Base-by-base conservation (phyloP, 495 filamentous ascomycete species). In the Daldinia loculata region DNA sequence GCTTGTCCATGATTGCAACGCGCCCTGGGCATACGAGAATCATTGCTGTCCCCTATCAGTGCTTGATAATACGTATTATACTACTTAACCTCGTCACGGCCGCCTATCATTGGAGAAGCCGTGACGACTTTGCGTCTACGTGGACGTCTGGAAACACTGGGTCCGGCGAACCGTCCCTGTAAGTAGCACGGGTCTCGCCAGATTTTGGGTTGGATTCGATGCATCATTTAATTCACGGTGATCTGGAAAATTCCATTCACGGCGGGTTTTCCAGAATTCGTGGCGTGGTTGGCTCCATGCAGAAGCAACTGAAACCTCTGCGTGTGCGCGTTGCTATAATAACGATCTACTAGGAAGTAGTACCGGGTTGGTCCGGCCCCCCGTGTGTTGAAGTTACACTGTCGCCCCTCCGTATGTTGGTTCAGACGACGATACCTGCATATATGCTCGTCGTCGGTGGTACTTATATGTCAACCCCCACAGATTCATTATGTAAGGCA, bases 291-390 rank as follows among this genome's bases (percentile, higher is more conserved):
- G 70, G 70, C 61, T 41, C 34, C 61, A 69, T 73, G 66, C 66
- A 66, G 62, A 53, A 68, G 64, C 64, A 72, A 56, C 55, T 65
- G 58, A 67, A 67, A 53, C 53, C 55, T 59, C 24, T 57, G 67
- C 19, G 67, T 61, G 63, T 67, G 64, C 48, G 55, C 51, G 65
- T 63, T 69, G 52, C 70, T 73, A 69, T 73, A 69, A 69, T 66
- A 69, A 69, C 66, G 66, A 73, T 73, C 70, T 73, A 73, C 70
- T 73, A 73, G 70, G 70, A 73, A 73, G 61, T 66, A 66, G 70
- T 73, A 73, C 70, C 70, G 70, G 70, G 70, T 73, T 73, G 66
- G 63, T 66, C 66, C 70, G 70, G 51, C 66, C 66, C 65, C 70
- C 70, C 56, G 70, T 73, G 66, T 73, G 66, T 61, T 61, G 36